Evolutionary conservation across 768 basidiomycete genomes (phyloP).

Genomic region (Rhizopogon sp.): DNA sequence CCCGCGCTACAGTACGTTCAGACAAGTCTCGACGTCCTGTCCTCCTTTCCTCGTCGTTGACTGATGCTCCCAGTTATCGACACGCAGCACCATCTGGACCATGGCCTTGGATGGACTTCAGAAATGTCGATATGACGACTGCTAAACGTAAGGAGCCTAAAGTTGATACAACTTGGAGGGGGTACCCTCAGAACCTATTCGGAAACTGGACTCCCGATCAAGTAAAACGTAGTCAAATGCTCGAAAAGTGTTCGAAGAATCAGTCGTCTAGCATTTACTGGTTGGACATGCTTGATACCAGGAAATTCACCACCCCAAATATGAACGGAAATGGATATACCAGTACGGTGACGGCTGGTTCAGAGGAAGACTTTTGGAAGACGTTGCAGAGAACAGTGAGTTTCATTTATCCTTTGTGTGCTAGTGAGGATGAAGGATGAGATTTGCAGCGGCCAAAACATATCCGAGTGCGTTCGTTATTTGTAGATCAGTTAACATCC

Average conservation of each 20-base stretch:
- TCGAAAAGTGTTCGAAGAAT: conserved; percentile 12
- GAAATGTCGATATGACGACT: neutral
- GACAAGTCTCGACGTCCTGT: no score
- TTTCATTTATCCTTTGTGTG: neutral
- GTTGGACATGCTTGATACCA: conserved; percentile 16
- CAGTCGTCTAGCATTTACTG: conserved; percentile 17
- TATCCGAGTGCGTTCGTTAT: conserved; percentile 44
- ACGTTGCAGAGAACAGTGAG: conserved; percentile 29
- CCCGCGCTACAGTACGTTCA: neutral
- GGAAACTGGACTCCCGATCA: conserved; percentile 28
- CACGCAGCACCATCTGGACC: conserved; percentile 23
- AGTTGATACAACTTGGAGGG: conserved; percentile 11
- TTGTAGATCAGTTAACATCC: conserved; percentile 45
- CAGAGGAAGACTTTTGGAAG: conserved; percentile 30
- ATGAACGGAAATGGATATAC: neutral
- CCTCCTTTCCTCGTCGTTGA: neutral
- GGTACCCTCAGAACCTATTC: conserved; percentile 26
- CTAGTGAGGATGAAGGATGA: neutral
- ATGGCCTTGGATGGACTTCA: conserved; percentile 28
- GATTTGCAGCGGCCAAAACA: conserved; percentile 28
- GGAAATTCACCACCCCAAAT: conserved; percentile 5
- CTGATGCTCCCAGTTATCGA: conserved; percentile 6
- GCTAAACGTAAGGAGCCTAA: no score
- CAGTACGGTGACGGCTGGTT: conserved; percentile 5
- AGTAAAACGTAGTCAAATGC: conserved; percentile 26